Evolutionary conservation across 176 grass and related monocot species (phyloP).

Genomic region (Triticum turgidum): DNA sequence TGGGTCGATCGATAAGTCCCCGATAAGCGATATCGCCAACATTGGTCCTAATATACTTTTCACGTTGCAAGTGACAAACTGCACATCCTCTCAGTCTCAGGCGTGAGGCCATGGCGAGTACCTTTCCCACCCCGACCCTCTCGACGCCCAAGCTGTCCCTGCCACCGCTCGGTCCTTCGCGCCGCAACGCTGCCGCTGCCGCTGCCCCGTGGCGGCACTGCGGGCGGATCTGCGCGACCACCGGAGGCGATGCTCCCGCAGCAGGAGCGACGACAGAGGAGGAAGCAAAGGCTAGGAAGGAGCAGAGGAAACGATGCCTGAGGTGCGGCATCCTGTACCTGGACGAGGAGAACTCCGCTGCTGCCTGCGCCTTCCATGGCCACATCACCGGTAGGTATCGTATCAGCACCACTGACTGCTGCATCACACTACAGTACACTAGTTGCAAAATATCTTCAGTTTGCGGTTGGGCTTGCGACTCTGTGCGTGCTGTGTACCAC

Average conservation of each 20-base stretch:
- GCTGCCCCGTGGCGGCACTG: neutral
- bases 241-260: neutral
- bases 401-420: too few relatives aligned
- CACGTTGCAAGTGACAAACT: neutral
- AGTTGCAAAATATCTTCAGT: neutral
- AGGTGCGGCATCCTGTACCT: constrained; percentile 59
- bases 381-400: constrained; percentile 56
- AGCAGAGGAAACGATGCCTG: constrained; percentile 50
- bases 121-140: neutral
- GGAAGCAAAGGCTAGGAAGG: neutral
- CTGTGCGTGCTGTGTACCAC: neutral
- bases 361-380: constrained; percentile 71
- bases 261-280: neutral
- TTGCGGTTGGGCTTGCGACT: neutral
- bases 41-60: neutral
- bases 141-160: neutral
- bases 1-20: too few relatives aligned
- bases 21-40: too few relatives aligned
- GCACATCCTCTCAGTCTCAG: neutral
- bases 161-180: neutral
- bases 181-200: neutral
- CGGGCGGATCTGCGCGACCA: neutral
- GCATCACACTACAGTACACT: too few relatives aligned
- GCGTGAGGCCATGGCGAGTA: neutral
- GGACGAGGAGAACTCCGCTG: constrained; percentile 58